Percentiles rank a stretch among this genome's conserved stretches.
Conservation (phyloP, 83 land plant species). For the Larix sibirica region DNA sequence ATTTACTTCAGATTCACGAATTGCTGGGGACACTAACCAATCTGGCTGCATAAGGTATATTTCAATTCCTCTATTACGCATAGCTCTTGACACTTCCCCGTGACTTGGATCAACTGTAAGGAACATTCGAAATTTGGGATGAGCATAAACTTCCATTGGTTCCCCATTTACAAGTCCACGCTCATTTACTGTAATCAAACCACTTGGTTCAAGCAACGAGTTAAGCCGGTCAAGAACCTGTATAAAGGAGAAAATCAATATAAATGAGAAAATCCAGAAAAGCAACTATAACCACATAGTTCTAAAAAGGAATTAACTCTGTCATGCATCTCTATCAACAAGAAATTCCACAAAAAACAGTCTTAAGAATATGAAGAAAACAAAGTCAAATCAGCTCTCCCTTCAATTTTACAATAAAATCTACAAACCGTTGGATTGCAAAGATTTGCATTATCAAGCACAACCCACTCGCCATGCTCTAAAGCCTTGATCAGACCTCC, state of each 20-base stretch:
- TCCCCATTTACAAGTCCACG: constrained; percentile 90
- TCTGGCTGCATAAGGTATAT: constrained; percentile 72
- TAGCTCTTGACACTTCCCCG: constrained; percentile 98
- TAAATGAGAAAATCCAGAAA: neutral
- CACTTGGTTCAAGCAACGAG: constrained; percentile 82
- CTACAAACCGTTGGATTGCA: constrained; percentile 94
- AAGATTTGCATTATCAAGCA: constrained; percentile 94
- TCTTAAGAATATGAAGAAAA: neutral
- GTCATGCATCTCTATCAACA: neutral
- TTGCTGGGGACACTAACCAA: constrained; percentile 34
- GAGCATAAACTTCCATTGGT: constrained; percentile 76
- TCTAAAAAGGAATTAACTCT: neutral
- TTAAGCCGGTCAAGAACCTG: constrained; percentile 98
- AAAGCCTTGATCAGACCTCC: constrained; percentile 85
- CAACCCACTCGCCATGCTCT: constrained; percentile 95
- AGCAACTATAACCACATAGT: neutral
- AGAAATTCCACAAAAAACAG: neutral
- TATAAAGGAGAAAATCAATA: neutral
- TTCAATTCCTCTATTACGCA: constrained; percentile 98
- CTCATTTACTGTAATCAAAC: constrained; percentile 87
- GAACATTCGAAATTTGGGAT: constrained; percentile 88
- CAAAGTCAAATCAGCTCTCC: neutral
- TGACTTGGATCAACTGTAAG: constrained; percentile 82
- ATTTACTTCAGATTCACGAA: neutral
- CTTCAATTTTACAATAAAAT: neutral